A percentile compares a stretch with the other conserved stretches of the same genome.
phyloP scores from a whole-genome alignment of 805 yeast genomes.

The Cephaloascus fragrans region DNA sequence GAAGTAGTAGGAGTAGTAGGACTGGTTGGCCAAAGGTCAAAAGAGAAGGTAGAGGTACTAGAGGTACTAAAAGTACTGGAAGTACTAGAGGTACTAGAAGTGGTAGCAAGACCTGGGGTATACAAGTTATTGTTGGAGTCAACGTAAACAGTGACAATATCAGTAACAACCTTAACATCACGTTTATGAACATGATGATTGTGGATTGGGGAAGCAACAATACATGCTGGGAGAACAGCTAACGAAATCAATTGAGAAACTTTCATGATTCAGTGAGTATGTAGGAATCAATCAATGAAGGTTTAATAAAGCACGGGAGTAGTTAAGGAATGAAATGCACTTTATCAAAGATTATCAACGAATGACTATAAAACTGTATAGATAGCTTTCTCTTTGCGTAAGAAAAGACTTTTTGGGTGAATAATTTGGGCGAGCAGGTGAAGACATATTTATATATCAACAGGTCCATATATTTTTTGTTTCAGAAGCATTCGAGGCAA shows the following conservation, averaged over 20 bases:
- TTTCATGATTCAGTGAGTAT: constrained; percentile 2
- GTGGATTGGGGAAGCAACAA: constrained; percentile 16
- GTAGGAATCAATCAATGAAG: not conserved
- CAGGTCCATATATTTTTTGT: too few species aligned
- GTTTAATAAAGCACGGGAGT: not conserved
- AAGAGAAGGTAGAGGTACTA: constrained; percentile 5
- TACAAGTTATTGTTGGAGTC: constrained; percentile 14
- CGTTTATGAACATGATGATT: constrained; percentile 38
- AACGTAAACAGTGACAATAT: constrained; percentile 27
- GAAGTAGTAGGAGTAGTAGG: constrained; percentile 6
- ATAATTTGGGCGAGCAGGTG: too few species aligned
- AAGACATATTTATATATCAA: too few species aligned
- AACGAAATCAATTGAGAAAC: constrained; percentile 1
- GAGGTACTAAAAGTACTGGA: constrained; percentile 8
- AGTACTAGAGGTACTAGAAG: constrained; percentile 7
- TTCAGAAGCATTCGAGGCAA: too few species aligned
- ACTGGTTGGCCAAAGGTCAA: too few species aligned
- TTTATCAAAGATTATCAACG: not conserved
- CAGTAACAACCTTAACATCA: constrained; percentile 35
- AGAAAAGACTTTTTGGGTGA: too few species aligned
- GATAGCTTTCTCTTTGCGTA: too few species aligned
- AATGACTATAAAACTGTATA: too few species aligned
- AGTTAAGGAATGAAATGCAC: not conserved
- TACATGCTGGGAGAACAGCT: constrained; percentile 6
- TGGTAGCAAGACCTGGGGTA: constrained; percentile 4